Percentiles rank a stretch among this genome's conserved stretches.
Conservation (phyloP, 164 flowering plant species). For the Umbilicus rupestris region DNA sequence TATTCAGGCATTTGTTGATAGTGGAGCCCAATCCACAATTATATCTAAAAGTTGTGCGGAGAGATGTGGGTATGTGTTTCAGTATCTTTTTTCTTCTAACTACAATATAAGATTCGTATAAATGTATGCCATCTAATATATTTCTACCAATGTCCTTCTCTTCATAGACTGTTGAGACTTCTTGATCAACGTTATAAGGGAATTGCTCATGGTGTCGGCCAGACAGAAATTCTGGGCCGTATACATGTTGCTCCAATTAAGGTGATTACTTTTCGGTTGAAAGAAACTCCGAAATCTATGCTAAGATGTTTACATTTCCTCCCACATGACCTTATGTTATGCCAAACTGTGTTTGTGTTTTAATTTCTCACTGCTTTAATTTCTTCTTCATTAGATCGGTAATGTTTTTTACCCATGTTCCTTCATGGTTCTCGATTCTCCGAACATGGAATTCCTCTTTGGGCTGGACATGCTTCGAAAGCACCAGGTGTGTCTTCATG, state of each 20-base stretch:
- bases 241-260: slow-evolving; percentile 99
- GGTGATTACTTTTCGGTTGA: slow-evolving; percentile 31
- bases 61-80: slow-evolving; percentile 72
- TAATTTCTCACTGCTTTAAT: neutral
- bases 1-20: slow-evolving; percentile 93
- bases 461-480: slow-evolving; percentile 97
- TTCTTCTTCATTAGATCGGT: slow-evolving; percentile 52
- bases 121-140: neutral
- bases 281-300: neutral
- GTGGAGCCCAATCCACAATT: slow-evolving; percentile 99
- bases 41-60: slow-evolving; percentile 99
- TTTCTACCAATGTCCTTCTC: neutral
- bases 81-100: neutral
- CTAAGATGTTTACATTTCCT: neutral
- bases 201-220: slow-evolving; percentile 97
- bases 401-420: slow-evolving; percentile 84
- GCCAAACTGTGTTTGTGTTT: neutral
- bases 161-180: slow-evolving; percentile 72
- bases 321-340: neutral
- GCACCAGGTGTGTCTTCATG: slow-evolving; percentile 58
- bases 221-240: slow-evolving; percentile 83
- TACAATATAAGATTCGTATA: neutral
- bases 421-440: slow-evolving; percentile 77
- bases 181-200: slow-evolving; percentile 81
- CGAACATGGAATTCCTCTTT: slow-evolving; percentile 96